phyloP scores from a whole-genome alignment of 2,329 filamentous ascomycete species.

The Dactylellina sp. region DNA sequence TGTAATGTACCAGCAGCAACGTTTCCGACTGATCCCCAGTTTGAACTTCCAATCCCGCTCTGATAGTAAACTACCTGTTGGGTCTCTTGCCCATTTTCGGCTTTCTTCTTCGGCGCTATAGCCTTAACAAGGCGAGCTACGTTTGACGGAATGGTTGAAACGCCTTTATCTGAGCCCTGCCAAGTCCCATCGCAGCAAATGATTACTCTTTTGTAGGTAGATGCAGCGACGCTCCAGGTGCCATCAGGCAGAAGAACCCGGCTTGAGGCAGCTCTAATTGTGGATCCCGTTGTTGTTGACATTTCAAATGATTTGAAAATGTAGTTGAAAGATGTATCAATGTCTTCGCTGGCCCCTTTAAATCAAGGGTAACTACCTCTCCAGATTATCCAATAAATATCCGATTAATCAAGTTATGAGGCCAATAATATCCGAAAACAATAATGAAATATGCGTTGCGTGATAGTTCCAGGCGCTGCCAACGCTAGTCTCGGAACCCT shows the following conservation, averaged over 20 bases:
- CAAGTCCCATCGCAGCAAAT: conserved; percentile 55
- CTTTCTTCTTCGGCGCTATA: conserved; percentile 35
- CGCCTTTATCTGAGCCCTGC: conserved; percentile 52
- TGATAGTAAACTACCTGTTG: conserved; percentile 53
- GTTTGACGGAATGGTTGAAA: conserved; percentile 40
- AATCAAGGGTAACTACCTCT: not conserved
- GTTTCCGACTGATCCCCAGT: conserved; percentile 62
- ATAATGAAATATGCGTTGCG: not conserved
- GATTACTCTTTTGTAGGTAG: conserved; percentile 49
- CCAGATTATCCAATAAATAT: not conserved
- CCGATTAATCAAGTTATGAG: not conserved
- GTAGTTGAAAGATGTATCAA: not conserved
- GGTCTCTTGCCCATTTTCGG: conserved; percentile 31
- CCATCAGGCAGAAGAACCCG: conserved; percentile 31
- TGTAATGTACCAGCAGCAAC: conserved; percentile 59
- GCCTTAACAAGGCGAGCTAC: conserved; percentile 52
- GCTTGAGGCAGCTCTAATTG: conserved; percentile 33
- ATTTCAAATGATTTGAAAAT: conserved; percentile 19
- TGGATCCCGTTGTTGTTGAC: conserved; percentile 27
- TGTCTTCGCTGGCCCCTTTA: not conserved
- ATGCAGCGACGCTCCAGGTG: conserved; percentile 14
- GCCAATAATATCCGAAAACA: not conserved
- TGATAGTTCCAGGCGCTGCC: not conserved
- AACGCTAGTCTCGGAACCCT: too few species aligned
- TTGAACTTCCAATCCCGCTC: conserved; percentile 43